A percentile compares a stretch with the other conserved stretches of the same genome.
These are phyloP conservation scores for Juncus inflexus DNA, from an alignment of 176 grass and related monocot genomes.

Conservation along the genomic window DNA sequence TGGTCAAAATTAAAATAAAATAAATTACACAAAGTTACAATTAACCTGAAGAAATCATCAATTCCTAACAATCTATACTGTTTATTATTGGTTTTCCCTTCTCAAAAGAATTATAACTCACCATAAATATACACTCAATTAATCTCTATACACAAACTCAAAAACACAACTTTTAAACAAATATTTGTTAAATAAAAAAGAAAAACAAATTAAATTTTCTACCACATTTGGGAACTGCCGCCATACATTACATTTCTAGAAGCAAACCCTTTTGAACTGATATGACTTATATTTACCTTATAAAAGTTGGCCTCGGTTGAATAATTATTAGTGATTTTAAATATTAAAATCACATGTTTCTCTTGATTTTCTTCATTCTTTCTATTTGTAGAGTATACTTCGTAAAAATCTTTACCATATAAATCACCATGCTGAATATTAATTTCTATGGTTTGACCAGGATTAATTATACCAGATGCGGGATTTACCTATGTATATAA, in stretches of 20 bases:
- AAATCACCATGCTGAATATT: slow-evolving; percentile 41
- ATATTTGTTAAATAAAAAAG: slow-evolving; percentile 5
- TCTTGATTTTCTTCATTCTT: slow-evolving; percentile 32
- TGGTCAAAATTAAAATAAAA: too few species aligned
- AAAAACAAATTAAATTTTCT: background rate
- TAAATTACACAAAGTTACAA: too few species aligned
- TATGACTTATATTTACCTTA: slow-evolving; percentile 37
- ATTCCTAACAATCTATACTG: background rate
- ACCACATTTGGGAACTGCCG: slow-evolving; percentile 5
- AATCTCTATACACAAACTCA: background rate
- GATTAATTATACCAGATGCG: slow-evolving; percentile 53
- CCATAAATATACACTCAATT: background rate
- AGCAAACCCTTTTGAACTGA: slow-evolving; percentile 26
- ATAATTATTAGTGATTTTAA: slow-evolving; percentile 43
- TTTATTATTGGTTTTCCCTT: background rate
- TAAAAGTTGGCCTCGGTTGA: slow-evolving; percentile 30
- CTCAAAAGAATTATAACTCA: background rate
- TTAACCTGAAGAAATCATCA: background rate
- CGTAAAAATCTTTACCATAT: slow-evolving; percentile 24
- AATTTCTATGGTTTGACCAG: slow-evolving; percentile 50
- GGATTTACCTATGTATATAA: slow-evolving; percentile 51
- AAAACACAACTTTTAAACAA: slow-evolving; percentile 3
- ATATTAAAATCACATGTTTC: slow-evolving; percentile 29
- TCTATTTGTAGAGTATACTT: slow-evolving; percentile 27
- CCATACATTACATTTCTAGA: slow-evolving; percentile 22